phyloP scores from a whole-genome alignment of 305 asterid species.

The Vinca major region DNA sequence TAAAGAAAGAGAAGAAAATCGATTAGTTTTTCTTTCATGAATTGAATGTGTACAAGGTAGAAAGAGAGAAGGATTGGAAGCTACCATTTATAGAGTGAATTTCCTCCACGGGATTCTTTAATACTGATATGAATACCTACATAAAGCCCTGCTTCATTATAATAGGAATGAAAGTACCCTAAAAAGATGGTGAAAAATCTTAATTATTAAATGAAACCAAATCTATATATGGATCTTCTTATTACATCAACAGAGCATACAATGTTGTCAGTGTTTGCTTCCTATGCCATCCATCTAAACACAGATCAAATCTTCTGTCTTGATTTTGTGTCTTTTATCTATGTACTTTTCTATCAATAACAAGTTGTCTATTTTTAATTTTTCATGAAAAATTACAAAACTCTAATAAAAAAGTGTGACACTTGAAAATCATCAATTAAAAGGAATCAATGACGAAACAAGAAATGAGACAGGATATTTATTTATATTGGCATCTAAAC shows the following conservation, averaged over 20 bases:
- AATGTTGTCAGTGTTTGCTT: constrained; percentile 4
- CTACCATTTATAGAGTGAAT: constrained; percentile 13
- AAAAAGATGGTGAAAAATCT: constrained; percentile 6
- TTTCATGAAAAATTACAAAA: too few relatives aligned
- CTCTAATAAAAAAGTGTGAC: too few relatives aligned
- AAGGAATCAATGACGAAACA: too few relatives aligned
- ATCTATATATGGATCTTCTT: constrained; percentile 10
- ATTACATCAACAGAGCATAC: constrained; percentile 5
- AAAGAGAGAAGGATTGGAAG: constrained; percentile 7
- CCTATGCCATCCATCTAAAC: too few relatives aligned
- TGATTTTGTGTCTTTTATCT: too few relatives aligned
- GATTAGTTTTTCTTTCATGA: constrained; percentile 8
- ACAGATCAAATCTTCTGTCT: too few relatives aligned
- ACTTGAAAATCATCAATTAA: too few relatives aligned
- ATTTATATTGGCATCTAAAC: not conserved
- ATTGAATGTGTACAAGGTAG: constrained; percentile 8
- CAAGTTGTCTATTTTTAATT: too few relatives aligned
- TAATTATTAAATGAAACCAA: constrained; percentile 19
- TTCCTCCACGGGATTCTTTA: constrained; percentile 18
- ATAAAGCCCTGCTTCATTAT: constrained; percentile 17
- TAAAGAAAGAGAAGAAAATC: too few relatives aligned
- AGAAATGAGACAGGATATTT: too few relatives aligned
- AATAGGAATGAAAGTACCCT: constrained; percentile 10
- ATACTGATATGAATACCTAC: constrained; percentile 16
- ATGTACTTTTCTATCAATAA: too few relatives aligned